A percentile compares a stretch with the other conserved stretches of the same genome.
phyloP scores from a whole-genome alignment of 2,329 filamentous ascomycete genomes.

The Ascochyta lentis region DNA sequence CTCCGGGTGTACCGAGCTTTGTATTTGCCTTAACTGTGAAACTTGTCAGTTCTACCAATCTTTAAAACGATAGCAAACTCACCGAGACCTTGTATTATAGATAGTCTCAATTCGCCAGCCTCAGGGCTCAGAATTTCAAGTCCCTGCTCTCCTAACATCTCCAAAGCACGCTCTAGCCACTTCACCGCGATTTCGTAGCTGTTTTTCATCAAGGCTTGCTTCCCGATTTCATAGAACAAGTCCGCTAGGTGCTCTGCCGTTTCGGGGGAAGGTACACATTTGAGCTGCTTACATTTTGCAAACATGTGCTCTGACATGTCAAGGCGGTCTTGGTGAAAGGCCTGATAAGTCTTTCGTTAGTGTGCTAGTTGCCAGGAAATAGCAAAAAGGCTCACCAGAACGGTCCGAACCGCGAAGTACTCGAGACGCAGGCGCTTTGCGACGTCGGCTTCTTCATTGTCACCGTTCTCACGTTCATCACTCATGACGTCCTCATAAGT shows the following conservation, averaged over 20 bases:
- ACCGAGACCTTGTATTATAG: constrained; percentile 66
- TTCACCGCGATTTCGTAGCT: constrained; percentile 64
- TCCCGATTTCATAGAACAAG: constrained; percentile 75
- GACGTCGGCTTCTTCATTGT: constrained; percentile 37
- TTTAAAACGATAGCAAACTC: not conserved
- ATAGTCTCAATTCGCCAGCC: constrained; percentile 68
- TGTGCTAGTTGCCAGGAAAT: not conserved
- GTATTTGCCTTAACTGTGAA: constrained; percentile 63
- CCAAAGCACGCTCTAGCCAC: constrained; percentile 76
- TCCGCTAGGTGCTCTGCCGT: constrained; percentile 70
- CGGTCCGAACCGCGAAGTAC: constrained; percentile 70
- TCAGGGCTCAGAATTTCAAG: constrained; percentile 64
- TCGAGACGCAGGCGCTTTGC: constrained; percentile 60
- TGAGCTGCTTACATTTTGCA: constrained; percentile 58
- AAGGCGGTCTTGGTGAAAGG: constrained; percentile 74
- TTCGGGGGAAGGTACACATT: constrained; percentile 53
- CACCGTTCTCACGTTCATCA: constrained; percentile 22
- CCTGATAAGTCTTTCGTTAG: constrained; percentile 53
- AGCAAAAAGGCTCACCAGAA: constrained; percentile 61
- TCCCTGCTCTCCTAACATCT: constrained; percentile 63
- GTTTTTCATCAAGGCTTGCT: constrained; percentile 59
- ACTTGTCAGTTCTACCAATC: constrained; percentile 12
- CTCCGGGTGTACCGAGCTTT: constrained; percentile 54
- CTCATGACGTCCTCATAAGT: constrained; percentile 52
- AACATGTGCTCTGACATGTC: constrained; percentile 84